Evolutionary conservation across 169 alveolate genomes (phyloP).

Genomic region (Eimeria necatrix): DNA sequence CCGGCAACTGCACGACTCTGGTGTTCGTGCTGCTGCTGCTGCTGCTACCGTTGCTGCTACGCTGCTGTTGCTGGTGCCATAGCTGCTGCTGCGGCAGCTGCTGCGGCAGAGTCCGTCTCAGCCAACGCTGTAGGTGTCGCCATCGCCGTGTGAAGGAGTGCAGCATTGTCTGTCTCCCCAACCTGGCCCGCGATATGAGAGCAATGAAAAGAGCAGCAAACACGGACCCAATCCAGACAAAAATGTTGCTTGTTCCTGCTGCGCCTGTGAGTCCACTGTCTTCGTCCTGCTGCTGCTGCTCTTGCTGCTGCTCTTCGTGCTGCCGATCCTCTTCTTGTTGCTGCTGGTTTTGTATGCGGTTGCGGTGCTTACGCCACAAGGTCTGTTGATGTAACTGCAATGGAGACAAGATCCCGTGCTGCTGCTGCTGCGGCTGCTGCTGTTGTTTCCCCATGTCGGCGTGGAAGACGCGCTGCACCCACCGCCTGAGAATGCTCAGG

Average conservation of each 20-base stretch:
- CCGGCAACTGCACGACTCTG: background rate
- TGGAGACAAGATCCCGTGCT: background rate
- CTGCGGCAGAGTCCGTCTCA: constrained; percentile 8
- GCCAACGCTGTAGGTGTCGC: constrained; percentile 11
- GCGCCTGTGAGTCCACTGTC: background rate
- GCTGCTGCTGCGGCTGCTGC: constrained; percentile 68
- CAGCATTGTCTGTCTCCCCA: constrained; percentile 22
- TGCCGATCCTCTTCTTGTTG: constrained; percentile 4
- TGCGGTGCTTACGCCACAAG: constrained; percentile 42
- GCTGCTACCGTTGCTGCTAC: background rate
- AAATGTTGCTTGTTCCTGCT: background rate
- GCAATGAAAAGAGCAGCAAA: constrained; percentile 21
- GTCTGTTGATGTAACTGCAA: constrained; percentile 37
- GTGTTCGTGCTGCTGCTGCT: constrained; percentile 5
- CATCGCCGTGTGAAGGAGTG: background rate
- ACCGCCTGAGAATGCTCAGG: constrained; percentile 17
- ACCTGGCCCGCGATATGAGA: background rate
- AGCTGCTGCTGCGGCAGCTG: constrained; percentile 38
- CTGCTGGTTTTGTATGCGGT: constrained; percentile 31
- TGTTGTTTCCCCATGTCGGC: constrained; percentile 39
- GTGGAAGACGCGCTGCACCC: constrained; percentile 70
- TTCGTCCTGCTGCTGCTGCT: constrained; percentile 17
- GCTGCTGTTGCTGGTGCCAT: background rate
- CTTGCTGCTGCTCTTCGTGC: constrained; percentile 45
- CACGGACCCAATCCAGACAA: background rate